These are phyloP conservation scores for Alternaria hordeiaustralica DNA, from an alignment of 2,329 filamentous ascomycete genomes.

Conservation along the genomic window DNA sequence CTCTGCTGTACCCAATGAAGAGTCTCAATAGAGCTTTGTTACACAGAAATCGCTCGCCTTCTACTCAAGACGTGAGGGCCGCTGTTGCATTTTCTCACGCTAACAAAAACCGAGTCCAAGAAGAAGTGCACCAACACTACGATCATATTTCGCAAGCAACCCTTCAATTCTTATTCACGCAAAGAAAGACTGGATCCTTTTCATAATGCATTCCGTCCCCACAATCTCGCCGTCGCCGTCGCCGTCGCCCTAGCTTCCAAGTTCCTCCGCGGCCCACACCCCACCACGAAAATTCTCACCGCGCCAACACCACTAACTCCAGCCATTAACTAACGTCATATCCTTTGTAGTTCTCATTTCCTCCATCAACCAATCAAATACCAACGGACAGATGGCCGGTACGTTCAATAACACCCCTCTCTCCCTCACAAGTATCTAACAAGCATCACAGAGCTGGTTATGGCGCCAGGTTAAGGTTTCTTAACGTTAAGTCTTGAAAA, in stretches of 20 bases:
- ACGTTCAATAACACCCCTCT: not conserved
- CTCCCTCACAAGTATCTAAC: not conserved
- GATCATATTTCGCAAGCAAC: not conserved
- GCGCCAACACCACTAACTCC: not conserved
- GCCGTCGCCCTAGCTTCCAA: not conserved
- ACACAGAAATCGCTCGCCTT: not conserved
- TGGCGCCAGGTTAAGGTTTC: conserved; percentile 17
- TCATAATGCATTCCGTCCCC: not conserved
- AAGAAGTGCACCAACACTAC: not conserved
- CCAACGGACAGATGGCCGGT: conserved; percentile 2
- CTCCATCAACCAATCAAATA: not conserved
- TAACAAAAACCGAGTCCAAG: too few species aligned
- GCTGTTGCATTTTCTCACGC: not conserved
- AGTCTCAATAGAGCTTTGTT: not conserved
- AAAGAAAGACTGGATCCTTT: not conserved
- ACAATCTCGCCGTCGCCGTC: not conserved
- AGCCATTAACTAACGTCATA: fast-evolving
- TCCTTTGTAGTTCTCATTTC: fast-evolving
- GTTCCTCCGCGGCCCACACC: not conserved
- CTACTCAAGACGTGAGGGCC: not conserved
- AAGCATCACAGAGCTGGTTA: conserved; percentile 4
- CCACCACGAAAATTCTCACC: not conserved
- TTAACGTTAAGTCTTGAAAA: not conserved
- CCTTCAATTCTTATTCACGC: not conserved
- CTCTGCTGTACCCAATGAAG: fast-evolving